Evolutionary conservation across 1,284 basidiomycete species (phyloP).

Genomic region (Boletellus dicymbophilus): DNA sequence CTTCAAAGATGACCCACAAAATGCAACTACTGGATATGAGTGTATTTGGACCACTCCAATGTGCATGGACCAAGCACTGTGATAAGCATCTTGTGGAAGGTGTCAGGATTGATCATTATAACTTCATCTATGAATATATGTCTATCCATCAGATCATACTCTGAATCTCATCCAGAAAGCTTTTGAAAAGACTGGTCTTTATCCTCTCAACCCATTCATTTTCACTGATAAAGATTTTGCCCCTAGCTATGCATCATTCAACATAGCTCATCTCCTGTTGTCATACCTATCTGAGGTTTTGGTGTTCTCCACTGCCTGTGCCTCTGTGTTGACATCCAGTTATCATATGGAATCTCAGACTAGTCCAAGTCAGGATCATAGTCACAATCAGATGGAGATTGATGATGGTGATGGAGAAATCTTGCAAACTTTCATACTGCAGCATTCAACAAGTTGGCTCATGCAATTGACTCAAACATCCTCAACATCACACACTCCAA

Average conservation of each 20-base stretch:
- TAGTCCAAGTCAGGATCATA: no score
- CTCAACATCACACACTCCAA: no score
- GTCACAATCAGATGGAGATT: no score
- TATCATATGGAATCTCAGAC: no score
- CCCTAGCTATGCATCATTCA: not conserved
- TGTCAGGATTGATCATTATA: not conserved
- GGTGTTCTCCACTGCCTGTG: no score
- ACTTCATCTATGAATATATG: not conserved
- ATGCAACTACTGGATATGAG: not conserved
- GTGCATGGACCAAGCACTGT: not conserved
- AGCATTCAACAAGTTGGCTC: no score
- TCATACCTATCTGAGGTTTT: no score
- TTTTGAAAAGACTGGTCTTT: not conserved
- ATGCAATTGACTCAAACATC: no score
- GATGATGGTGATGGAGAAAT: no score
- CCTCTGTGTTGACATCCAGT: no score
- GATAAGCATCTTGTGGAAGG: not conserved
- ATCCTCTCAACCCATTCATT: not conserved
- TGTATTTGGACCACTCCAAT: not conserved
- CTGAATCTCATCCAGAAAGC: not conserved
- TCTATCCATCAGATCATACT: not conserved
- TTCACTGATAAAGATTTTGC: not conserved
- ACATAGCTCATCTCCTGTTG: not conserved
- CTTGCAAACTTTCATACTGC: no score
- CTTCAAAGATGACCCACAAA: not conserved